Conservation (phyloP, 2,329 filamentous ascomycete genomes). For the Colletotrichum paranaense region DNA sequence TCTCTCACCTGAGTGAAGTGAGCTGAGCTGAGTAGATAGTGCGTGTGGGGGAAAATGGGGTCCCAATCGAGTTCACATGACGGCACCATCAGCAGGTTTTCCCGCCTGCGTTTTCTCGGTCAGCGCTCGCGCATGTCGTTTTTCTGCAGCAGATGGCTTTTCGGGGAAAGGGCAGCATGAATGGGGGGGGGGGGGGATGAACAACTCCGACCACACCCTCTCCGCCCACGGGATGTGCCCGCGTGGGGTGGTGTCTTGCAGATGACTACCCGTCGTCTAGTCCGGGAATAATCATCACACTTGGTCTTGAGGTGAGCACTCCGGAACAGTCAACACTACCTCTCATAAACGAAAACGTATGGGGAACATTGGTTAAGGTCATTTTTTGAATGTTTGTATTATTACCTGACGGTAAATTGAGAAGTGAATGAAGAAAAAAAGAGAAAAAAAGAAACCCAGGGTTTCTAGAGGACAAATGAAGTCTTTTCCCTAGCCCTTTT, state of each 20-base stretch:
- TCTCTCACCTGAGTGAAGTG: background rate
- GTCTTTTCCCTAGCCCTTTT: background rate
- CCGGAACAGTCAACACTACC: too few species aligned
- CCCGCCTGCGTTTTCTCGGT: background rate
- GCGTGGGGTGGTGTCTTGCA: conserved; percentile 15
- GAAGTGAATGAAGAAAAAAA: conserved; percentile 4
- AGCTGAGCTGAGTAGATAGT: background rate
- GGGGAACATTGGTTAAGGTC: background rate
- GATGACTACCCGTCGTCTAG: background rate
- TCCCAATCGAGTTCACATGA: conserved; percentile 13
- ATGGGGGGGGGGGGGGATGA: background rate
- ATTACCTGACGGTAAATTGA: conserved; percentile 15
- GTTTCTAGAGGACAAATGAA: conserved; percentile 13
- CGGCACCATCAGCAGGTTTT: conserved; percentile 9
- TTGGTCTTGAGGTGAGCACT: background rate
- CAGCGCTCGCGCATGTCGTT: background rate
- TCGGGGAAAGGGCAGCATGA: background rate
- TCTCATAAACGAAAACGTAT: background rate
- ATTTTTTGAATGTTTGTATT: conserved; percentile 11
- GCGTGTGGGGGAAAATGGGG: background rate
- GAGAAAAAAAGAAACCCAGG: background rate
- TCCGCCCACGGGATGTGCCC: background rate
- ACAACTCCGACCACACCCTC: background rate
- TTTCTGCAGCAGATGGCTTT: conserved; percentile 4
- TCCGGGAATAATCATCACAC: background rate